phyloP scores from a whole-genome alignment of 345 rosid genomes.

The Erodium maritimum region DNA sequence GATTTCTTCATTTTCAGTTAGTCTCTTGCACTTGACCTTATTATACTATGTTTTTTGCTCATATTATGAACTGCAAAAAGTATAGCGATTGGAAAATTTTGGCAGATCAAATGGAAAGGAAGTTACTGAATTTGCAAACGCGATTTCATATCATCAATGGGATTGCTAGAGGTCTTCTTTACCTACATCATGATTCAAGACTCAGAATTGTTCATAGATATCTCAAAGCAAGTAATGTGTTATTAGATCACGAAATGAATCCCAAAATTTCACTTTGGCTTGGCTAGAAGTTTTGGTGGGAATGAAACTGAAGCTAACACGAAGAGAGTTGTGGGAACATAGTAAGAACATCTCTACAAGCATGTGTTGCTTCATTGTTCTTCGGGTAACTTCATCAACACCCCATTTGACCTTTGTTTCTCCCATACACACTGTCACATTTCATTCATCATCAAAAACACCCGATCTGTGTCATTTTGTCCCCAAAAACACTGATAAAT shows the following conservation, averaged over 20 bases:
- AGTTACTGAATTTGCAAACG: slow-evolving; percentile 20
- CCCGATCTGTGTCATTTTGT: too few relatives aligned
- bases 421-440: too few relatives aligned
- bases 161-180: slow-evolving; percentile 35
- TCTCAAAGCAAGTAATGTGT: slow-evolving; percentile 31
- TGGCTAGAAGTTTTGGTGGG: slow-evolving; percentile 30
- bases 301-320: too few relatives aligned
- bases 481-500: too few relatives aligned
- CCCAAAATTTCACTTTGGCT: slow-evolving; percentile 40
- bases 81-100: too few relatives aligned
- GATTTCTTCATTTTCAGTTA: slow-evolving; percentile 20
- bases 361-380: neutral
- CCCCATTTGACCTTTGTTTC: too few relatives aligned
- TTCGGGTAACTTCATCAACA: too few relatives aligned
- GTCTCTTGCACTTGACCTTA: neutral
- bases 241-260: slow-evolving; percentile 27
- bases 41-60: too few relatives aligned
- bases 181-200: slow-evolving; percentile 37
- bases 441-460: too few relatives aligned
- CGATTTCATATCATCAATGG: slow-evolving; percentile 26
- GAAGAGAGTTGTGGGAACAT: slow-evolving; percentile 30
- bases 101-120: slow-evolving; percentile 8
- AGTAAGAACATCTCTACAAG: slow-evolving; percentile 12
- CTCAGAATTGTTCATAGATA: slow-evolving; percentile 31
- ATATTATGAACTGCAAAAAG: too few relatives aligned